Percentiles rank a stretch among this genome's conserved stretches.
These are phyloP conservation scores for Fusarium cyanostomum DNA, from an alignment of 2,329 filamentous ascomycete genomes.

Conservation along the genomic window DNA sequence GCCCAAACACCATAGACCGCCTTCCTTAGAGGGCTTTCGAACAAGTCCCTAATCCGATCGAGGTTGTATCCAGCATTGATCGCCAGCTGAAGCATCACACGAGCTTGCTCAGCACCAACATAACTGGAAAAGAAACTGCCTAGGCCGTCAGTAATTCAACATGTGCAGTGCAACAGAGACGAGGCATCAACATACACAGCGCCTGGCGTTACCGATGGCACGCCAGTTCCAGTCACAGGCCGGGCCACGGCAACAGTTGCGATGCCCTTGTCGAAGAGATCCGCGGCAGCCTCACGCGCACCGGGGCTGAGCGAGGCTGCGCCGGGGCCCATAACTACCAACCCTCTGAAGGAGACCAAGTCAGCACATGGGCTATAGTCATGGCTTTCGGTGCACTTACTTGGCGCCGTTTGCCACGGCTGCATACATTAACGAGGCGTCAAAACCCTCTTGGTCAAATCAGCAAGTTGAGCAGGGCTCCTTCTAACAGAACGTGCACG, in stretches of 20 bases:
- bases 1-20: no score
- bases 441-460: constrained; percentile 45
- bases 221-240: constrained; percentile 42
- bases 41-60: constrained; percentile 43
- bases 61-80: constrained; percentile 43
- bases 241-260: constrained; percentile 44
- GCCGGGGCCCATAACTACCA: constrained; percentile 47
- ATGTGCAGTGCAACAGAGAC: fast-evolving
- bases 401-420: constrained; percentile 47
- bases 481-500: constrained; percentile 4
- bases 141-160: neutral
- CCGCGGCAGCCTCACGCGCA: constrained; percentile 40
- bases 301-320: constrained; percentile 41
- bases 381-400: neutral
- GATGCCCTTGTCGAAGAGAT: constrained; percentile 42
- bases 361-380: neutral
- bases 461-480: neutral
- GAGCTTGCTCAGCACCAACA: constrained; percentile 44
- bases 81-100: constrained; percentile 47
- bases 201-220: constrained; percentile 33
- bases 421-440: constrained; percentile 44
- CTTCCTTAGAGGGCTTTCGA: constrained; percentile 37
- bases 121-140: constrained; percentile 43
- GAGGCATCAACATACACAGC: constrained; percentile 8
- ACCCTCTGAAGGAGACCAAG: constrained; percentile 12